phyloP scores from a whole-genome alignment of 495 filamentous ascomycete genomes.

The Mytilinidion resinicola region DNA sequence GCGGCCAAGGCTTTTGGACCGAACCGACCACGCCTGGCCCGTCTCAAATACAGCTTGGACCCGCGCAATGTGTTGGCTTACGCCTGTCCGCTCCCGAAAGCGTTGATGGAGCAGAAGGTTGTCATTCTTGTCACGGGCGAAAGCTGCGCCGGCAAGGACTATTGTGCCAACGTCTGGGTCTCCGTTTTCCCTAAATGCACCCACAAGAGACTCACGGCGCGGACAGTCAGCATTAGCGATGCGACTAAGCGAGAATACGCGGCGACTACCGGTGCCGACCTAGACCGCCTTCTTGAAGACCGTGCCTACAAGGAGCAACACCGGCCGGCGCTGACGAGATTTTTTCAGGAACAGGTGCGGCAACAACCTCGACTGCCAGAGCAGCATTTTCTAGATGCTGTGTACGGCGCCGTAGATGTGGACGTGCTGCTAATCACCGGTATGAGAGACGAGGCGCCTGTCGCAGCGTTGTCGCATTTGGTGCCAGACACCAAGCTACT shows the following conservation, averaged over 20 bases:
- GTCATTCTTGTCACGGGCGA: constrained; percentile 57
- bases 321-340: constrained; percentile 48
- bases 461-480: constrained; percentile 49
- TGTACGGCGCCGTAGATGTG: constrained; percentile 41
- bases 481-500: constrained; percentile 51
- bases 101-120: constrained; percentile 41
- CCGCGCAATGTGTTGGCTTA: constrained; percentile 50
- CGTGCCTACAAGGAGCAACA: constrained; percentile 60
- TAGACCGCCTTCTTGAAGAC: constrained; percentile 45
- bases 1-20: constrained; percentile 52
- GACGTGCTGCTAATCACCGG: constrained; percentile 60
- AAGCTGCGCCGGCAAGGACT: constrained; percentile 55
- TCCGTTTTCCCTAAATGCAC: constrained; percentile 36
- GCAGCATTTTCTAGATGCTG: constrained; percentile 50
- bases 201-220: constrained; percentile 37
- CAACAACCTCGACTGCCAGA: constrained; percentile 46
- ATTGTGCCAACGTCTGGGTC: constrained; percentile 51
- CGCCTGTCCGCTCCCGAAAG: constrained; percentile 47
- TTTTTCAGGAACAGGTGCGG: constrained; percentile 46
- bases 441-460: constrained; percentile 58
- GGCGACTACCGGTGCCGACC: constrained; percentile 44
- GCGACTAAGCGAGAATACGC: constrained; percentile 55
- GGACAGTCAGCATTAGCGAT: constrained; percentile 55
- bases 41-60: constrained; percentile 49
- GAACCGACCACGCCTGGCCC: constrained; percentile 46